Evolutionary conservation across 495 filamentous ascomycete genomes (phyloP).

Genomic region (Opeltia flavorubescens): DNA sequence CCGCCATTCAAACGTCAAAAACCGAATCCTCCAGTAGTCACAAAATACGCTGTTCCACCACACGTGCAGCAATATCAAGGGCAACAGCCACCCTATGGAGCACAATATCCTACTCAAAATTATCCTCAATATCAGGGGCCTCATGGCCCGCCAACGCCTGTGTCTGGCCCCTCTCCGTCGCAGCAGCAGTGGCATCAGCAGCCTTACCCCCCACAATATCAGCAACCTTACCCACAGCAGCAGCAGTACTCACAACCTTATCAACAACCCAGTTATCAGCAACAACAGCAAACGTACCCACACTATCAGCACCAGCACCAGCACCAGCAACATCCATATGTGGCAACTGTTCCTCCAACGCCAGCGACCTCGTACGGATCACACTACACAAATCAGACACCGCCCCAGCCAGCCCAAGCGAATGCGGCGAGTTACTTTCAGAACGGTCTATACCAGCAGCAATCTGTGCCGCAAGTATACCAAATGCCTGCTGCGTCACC

Average conservation of each 20-base stretch:
- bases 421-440: neutral
- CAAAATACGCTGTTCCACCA: constrained; percentile 22
- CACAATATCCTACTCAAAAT: constrained; percentile 11
- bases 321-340: constrained; percentile 29
- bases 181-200: constrained; percentile 12
- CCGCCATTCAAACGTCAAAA: constrained; percentile 21
- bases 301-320: constrained; percentile 9
- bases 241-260: constrained; percentile 7
- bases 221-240: constrained; percentile 10
- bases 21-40: constrained; percentile 25
- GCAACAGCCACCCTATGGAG: constrained; percentile 10
- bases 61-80: constrained; percentile 11
- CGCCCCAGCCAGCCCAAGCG: constrained; percentile 3
- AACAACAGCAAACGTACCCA: neutral
- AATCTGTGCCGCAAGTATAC: neutral
- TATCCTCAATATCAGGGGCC: constrained; percentile 15
- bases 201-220: neutral
- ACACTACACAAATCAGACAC: constrained; percentile 5
- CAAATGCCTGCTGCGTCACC: neutral
- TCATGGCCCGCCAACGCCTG: constrained; percentile 13
- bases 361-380: neutral
- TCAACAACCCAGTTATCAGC: constrained; percentile 8
- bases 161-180: constrained; percentile 11
- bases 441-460: neutral
- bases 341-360: constrained; percentile 28